A percentile compares a stretch with the other conserved stretches of the same genome.
Conservation (phyloP, 345 rosid genomes). For the Citrus hindsii region DNA sequence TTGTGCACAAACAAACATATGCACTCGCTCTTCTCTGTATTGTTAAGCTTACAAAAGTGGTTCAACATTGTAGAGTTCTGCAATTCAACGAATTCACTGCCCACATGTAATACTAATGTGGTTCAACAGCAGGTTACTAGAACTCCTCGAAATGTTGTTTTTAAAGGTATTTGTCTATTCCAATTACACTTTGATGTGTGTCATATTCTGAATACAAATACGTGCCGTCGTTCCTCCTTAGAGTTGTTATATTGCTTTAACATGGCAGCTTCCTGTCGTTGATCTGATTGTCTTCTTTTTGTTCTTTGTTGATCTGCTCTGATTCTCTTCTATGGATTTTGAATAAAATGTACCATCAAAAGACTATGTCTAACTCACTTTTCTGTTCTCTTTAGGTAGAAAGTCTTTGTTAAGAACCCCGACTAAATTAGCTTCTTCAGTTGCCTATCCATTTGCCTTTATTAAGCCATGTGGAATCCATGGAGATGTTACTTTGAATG, state of each 20-base stretch:
- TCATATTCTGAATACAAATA: not conserved
- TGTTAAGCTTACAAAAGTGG: slow-evolving; percentile 5
- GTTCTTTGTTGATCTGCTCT: not conserved
- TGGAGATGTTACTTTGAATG: slow-evolving; percentile 91
- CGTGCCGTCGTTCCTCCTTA: not conserved
- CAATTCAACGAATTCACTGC: slow-evolving; percentile 44
- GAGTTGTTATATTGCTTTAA: not conserved
- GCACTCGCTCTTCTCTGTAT: too few species aligned
- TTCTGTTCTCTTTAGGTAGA: slow-evolving; percentile 46
- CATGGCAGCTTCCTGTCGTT: not conserved
- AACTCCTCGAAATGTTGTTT: slow-evolving; percentile 57
- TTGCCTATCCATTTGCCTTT: slow-evolving; percentile 87
- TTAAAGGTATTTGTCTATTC: slow-evolving; percentile 57
- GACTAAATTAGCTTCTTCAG: slow-evolving; percentile 68
- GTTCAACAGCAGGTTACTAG: slow-evolving; percentile 49
- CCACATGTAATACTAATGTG: slow-evolving; percentile 33
- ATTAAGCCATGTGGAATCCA: slow-evolving; percentile 89
- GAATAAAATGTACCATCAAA: not conserved
- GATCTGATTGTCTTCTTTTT: not conserved
- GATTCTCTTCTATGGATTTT: not conserved
- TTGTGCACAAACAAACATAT: not conserved
- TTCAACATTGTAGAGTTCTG: slow-evolving; percentile 45
- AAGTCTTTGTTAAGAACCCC: slow-evolving; percentile 64
- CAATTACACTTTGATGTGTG: not conserved
- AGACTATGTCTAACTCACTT: not conserved